Evolutionary conservation across 1,139 yeast species (phyloP).

Genomic region (Suhomyces bolitotheri): DNA sequence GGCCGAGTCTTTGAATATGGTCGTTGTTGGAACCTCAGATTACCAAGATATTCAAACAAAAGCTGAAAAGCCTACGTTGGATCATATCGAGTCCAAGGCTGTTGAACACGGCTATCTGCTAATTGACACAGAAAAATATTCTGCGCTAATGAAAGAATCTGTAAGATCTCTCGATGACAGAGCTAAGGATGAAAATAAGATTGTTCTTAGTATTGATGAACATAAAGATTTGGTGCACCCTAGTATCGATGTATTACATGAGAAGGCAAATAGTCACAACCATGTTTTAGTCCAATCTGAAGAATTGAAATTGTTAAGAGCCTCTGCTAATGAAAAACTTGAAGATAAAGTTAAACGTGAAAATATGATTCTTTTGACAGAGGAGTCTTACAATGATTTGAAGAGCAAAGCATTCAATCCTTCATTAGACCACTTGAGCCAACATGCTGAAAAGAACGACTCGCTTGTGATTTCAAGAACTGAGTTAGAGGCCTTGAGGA

Average conservation of each 20-base stretch:
- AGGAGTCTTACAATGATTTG: constrained; percentile 11
- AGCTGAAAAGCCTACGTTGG: constrained; percentile 22
- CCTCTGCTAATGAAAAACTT: constrained; percentile 18
- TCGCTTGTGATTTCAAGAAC: constrained; percentile 20
- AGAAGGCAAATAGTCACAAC: constrained; percentile 19
- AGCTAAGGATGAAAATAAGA: constrained; percentile 22
- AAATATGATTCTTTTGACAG: constrained; percentile 13
- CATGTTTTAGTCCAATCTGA: constrained; percentile 20
- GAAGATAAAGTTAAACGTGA: constrained; percentile 18
- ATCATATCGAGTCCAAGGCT: constrained; percentile 23
- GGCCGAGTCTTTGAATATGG: constrained; percentile 16
- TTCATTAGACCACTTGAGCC: constrained; percentile 10
- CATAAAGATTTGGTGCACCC: constrained; percentile 17
- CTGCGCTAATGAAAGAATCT: constrained; percentile 7
- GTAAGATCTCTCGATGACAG: constrained; percentile 19
- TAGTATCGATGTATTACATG: constrained; percentile 12
- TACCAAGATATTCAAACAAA: constrained; percentile 12
- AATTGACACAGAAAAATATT: constrained; percentile 7
- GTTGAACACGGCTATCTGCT: constrained; percentile 19
- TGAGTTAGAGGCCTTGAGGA: constrained; percentile 13
- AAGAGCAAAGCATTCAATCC: constrained; percentile 8
- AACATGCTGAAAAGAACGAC: constrained; percentile 3
- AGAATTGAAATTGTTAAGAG: constrained; percentile 15
- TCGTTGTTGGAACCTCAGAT: constrained; percentile 17
- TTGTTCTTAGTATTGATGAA: constrained; percentile 20